These are phyloP conservation scores for Yamadazyma phyllophila DNA, from an alignment of 805 yeast genomes.

Conservation along the genomic window DNA sequence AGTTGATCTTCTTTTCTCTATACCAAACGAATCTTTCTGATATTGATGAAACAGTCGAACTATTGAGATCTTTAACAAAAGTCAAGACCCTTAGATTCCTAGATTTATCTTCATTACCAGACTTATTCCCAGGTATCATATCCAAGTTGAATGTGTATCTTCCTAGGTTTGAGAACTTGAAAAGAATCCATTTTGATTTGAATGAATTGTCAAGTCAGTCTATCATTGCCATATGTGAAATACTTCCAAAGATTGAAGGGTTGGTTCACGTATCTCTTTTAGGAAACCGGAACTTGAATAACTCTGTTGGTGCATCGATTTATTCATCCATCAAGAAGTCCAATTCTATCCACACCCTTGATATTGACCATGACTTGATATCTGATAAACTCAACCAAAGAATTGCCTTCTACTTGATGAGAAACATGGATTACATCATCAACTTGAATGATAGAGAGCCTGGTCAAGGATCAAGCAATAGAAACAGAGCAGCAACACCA, in stretches of 20 bases:
- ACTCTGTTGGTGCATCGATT: conserved; percentile 46
- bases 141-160: conserved; percentile 42
- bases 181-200: conserved; percentile 54
- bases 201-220: conserved; percentile 48
- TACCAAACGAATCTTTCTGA: conserved; percentile 49
- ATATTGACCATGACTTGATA: conserved; percentile 52
- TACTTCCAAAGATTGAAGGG: conserved; percentile 46
- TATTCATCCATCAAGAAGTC: conserved; percentile 50
- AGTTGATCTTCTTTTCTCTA: conserved; percentile 50
- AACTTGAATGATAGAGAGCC: conserved; percentile 1
- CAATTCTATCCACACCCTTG: conserved; percentile 47
- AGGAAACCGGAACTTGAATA: conserved; percentile 48
- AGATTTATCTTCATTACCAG: conserved; percentile 53
- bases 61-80: conserved; percentile 35
- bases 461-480: not conserved
- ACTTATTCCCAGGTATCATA: conserved; percentile 50
- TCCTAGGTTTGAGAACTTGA: conserved; percentile 45
- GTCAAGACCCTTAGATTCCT: conserved; percentile 46
- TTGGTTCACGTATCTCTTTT: conserved; percentile 53
- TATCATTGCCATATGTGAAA: conserved; percentile 47
- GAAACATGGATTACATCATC: conserved; percentile 46
- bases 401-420: conserved; percentile 56
- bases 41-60: conserved; percentile 35
- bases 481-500: not conserved
- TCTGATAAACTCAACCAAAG: conserved; percentile 52